Conservation (phyloP, 106 monocot genomes). For the Phalaenopsis equestris region DNA sequence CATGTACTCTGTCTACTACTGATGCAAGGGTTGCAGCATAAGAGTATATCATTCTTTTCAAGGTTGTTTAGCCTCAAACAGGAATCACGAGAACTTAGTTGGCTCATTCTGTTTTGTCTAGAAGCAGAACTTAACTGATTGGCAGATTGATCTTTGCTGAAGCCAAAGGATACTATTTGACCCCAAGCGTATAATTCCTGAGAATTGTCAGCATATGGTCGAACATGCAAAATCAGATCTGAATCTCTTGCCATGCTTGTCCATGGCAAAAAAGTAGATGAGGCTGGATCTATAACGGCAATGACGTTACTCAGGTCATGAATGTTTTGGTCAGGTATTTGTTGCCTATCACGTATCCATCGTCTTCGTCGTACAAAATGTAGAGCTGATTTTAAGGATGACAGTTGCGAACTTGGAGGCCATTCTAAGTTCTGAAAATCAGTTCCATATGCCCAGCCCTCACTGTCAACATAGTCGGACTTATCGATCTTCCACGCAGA, state of each 20-base stretch:
- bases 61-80: slow-evolving; percentile 62
- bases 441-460: slow-evolving; percentile 83
- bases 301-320: slow-evolving; percentile 38
- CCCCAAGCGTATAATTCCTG: slow-evolving; percentile 61
- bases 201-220: slow-evolving; percentile 55
- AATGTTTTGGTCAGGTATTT: slow-evolving; percentile 17
- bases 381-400: slow-evolving; percentile 43
- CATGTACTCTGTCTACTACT: slow-evolving; percentile 45
- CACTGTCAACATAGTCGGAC: slow-evolving; percentile 48
- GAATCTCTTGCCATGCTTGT: slow-evolving; percentile 35
- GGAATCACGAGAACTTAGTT: slow-evolving; percentile 22
- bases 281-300: slow-evolving; percentile 50
- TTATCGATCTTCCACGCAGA: slow-evolving; percentile 86
- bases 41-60: slow-evolving; percentile 80
- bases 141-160: slow-evolving; percentile 30
- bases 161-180: slow-evolving; percentile 35
- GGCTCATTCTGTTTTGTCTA: slow-evolving; percentile 37
- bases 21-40: slow-evolving; percentile 34
- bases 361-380: slow-evolving; percentile 77
- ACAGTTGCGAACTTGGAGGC: slow-evolving; percentile 59
- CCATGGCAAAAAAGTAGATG: slow-evolving; percentile 71
- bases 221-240: slow-evolving; percentile 72
- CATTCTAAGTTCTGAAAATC: slow-evolving; percentile 71
- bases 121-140: slow-evolving; percentile 30
- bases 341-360: slow-evolving; percentile 66